Percentiles rank a stretch among this genome's conserved stretches.
These are phyloP conservation scores for Solanum aculeatissimum DNA, from an alignment of 305 asterid species.

Conservation along the genomic window DNA sequence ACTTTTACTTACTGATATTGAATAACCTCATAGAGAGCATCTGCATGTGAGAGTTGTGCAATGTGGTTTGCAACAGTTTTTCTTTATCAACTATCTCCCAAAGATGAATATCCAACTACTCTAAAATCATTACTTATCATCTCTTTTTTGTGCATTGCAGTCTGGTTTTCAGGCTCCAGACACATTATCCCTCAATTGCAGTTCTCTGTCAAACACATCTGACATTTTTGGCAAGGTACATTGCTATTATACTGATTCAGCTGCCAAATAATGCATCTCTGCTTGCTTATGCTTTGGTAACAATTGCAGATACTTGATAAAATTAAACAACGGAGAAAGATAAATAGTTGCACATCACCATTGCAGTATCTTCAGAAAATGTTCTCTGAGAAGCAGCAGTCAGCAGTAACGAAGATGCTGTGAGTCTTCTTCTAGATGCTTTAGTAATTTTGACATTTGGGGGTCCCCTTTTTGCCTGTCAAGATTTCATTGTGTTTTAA, in stretches of 20 bases:
- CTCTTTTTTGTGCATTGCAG: conserved; percentile 18
- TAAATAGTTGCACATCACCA: conserved; percentile 25
- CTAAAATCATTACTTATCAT: background rate
- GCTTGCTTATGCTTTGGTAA: background rate
- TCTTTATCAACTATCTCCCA: background rate
- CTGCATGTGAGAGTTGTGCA: background rate
- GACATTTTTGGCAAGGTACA: conserved; percentile 87
- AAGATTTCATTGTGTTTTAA: background rate
- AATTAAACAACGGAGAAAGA: conserved; percentile 27
- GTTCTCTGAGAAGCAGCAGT: conserved; percentile 49
- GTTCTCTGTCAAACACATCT: conserved; percentile 57
- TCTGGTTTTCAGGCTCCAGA: conserved; percentile 55
- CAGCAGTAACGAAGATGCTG: conserved; percentile 54
- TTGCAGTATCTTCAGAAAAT: conserved; percentile 55
- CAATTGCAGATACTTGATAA: conserved; percentile 54
- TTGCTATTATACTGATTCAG: background rate
- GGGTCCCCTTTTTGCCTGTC: background rate
- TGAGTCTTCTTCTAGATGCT: conserved; percentile 15
- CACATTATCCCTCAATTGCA: conserved; percentile 61
- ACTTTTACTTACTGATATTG: background rate
- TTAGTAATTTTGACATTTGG: background rate
- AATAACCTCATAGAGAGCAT: background rate
- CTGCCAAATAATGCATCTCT: background rate
- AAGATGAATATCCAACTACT: background rate
- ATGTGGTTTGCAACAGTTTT: background rate